Evolutionary conservation across 345 rosid genomes (phyloP).

Genomic region (Geranium rotundifolium): DNA sequence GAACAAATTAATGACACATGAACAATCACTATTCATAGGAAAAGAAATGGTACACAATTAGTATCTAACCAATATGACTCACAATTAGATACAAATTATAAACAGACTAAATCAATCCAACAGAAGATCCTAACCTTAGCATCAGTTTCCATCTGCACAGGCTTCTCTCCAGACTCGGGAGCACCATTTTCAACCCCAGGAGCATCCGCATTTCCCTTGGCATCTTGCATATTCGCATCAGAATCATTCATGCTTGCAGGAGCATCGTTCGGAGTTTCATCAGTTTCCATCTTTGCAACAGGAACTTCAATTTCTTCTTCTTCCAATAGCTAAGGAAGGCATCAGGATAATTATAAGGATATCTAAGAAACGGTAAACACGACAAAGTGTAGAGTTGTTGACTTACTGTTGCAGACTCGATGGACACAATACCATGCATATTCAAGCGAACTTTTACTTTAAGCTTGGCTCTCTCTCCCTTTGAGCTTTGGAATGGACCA

Average conservation of each 20-base stretch:
- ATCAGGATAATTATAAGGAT: background rate
- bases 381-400: background rate
- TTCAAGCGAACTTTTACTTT: conserved; percentile 81
- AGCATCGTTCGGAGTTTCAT: conserved; percentile 35
- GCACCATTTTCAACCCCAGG: conserved; percentile 56
- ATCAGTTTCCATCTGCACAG: conserved; percentile 81
- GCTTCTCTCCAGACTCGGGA: conserved; percentile 57
- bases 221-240: conserved; percentile 71
- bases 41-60: too few relatives aligned
- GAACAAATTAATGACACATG: too few relatives aligned
- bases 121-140: conserved; percentile 34
- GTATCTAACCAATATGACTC: background rate
- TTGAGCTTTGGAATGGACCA: conserved; percentile 78
- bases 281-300: conserved; percentile 72
- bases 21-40: too few relatives aligned
- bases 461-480: conserved; percentile 66
- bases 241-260: conserved; percentile 38
- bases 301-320: conserved; percentile 83
- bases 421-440: conserved; percentile 72
- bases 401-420: conserved; percentile 82
- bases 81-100: background rate
- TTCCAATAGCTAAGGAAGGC: conserved; percentile 58
- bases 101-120: background rate
- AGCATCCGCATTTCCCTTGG: conserved; percentile 41
- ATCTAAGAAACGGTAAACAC: background rate